Conservation (phyloP, 75 land plant genomes). For the Gnetum montanum region DNA sequence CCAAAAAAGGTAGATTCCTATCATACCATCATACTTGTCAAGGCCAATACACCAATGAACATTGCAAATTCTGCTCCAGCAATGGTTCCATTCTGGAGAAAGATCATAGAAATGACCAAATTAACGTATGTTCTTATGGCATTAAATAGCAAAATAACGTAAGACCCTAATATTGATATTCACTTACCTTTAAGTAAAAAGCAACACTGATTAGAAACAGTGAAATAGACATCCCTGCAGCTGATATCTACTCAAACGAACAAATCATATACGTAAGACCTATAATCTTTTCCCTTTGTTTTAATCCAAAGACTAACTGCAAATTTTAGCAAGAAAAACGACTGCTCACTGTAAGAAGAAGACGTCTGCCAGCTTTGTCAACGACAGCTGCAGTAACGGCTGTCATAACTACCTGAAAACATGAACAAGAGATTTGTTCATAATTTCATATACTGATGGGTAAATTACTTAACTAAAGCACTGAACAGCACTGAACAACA, state of each 20-base stretch:
- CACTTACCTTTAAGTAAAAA: not conserved
- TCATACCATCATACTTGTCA: slow-evolving; percentile 7
- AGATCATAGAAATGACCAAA: too few relatives aligned
- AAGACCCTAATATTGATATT: too few relatives aligned
- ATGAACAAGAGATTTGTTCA: not conserved
- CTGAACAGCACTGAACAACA: too few relatives aligned
- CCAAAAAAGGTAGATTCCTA: too few relatives aligned
- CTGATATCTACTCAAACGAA: not conserved
- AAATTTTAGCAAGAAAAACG: not conserved
- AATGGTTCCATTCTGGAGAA: too few relatives aligned
- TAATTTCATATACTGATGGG: not conserved
- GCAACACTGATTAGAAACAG: slow-evolving; percentile 1
- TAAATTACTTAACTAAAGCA: not conserved
- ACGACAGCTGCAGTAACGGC: slow-evolving; percentile 51
- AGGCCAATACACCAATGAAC: not conserved
- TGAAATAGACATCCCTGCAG: slow-evolving; percentile 5
- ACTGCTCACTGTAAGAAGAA: slow-evolving; percentile 61
- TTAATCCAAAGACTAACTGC: too few relatives aligned
- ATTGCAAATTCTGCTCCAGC: not conserved
- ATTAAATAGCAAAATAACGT: too few relatives aligned
- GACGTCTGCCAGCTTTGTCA: slow-evolving; percentile 73
- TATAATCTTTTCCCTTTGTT: too few relatives aligned
- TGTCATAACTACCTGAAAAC: slow-evolving; percentile 66
- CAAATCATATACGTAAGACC: not conserved
- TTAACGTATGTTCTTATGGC: too few relatives aligned